Conservation (phyloP, 305 asterid genomes). For the Striga hermonthica region DNA sequence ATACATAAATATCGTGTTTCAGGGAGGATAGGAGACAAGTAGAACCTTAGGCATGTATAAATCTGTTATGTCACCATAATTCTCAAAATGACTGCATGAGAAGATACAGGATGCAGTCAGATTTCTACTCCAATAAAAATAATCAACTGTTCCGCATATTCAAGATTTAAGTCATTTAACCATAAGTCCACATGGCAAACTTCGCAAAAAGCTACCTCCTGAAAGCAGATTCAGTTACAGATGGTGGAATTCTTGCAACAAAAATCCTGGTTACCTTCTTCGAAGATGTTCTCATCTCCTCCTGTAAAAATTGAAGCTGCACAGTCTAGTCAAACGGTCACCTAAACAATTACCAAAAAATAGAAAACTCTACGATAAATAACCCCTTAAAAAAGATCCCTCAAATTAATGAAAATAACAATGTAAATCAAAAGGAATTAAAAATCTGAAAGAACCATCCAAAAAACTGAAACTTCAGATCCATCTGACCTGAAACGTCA, state of each 20-base stretch:
- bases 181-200: not conserved
- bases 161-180: constrained; percentile 7
- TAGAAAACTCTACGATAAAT: no score
- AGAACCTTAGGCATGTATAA: constrained; percentile 95
- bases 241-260: constrained; percentile 86
- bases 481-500: no score
- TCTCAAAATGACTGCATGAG: constrained; percentile 83
- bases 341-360: no score
- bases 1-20: not conserved
- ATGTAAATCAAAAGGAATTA: no score
- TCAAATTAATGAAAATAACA: no score
- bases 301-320: constrained; percentile 41
- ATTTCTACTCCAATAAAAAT: constrained; percentile 5
- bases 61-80: constrained; percentile 84
- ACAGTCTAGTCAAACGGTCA: no score
- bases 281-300: constrained; percentile 93
- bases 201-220: constrained; percentile 53
- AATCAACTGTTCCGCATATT: constrained; percentile 5
- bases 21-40: constrained; percentile 22
- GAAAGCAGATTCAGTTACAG: constrained; percentile 82
- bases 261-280: constrained; percentile 92
- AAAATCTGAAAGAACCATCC: no score
- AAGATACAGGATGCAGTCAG: constrained; percentile 26
- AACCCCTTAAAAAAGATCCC: no score
- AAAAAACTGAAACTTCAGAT: no score